phyloP scores from a whole-genome alignment of 1,284 basidiomycete species.

The Coniferiporia weirii region DNA sequence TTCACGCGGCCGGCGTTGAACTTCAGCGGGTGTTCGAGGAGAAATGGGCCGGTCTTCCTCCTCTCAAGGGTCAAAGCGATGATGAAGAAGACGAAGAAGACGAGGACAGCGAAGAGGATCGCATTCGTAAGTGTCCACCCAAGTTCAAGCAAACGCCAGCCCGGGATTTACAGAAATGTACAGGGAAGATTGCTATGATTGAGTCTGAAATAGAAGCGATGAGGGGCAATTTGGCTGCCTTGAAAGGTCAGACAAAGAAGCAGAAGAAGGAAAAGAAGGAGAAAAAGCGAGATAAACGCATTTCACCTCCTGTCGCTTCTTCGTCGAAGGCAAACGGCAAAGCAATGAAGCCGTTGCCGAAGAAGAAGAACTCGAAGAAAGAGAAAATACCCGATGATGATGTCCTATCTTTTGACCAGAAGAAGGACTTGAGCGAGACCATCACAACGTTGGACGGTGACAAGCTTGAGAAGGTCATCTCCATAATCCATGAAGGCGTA shows the following conservation, averaged over 20 bases:
- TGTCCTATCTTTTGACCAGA: slow-evolving; percentile 83
- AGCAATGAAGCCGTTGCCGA: slow-evolving; percentile 38
- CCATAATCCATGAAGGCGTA: slow-evolving; percentile 88
- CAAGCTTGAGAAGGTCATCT: slow-evolving; percentile 80
- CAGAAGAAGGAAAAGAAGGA: slow-evolving; percentile 63
- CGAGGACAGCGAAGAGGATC: slow-evolving; percentile 42
- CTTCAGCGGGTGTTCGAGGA: slow-evolving; percentile 86
- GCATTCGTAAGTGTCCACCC: slow-evolving; percentile 40
- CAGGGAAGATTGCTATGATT: slow-evolving; percentile 61
- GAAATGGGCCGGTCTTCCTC: slow-evolving; percentile 81
- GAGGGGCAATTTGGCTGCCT: slow-evolving; percentile 54
- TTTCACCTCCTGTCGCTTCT: slow-evolving; percentile 45
- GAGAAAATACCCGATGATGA: slow-evolving; percentile 53
- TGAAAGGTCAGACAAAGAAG: slow-evolving; percentile 48
- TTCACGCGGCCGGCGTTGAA: slow-evolving; percentile 78
- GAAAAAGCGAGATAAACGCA: slow-evolving; percentile 46
- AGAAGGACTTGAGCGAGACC: slow-evolving; percentile 93
- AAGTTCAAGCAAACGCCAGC: not conserved
- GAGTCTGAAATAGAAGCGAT: slow-evolving; percentile 72
- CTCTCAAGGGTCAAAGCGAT: slow-evolving; percentile 38
- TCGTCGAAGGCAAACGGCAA: slow-evolving; percentile 50
- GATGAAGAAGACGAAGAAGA: slow-evolving; percentile 47
- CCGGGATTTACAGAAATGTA: slow-evolving; percentile 9
- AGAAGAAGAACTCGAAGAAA: slow-evolving; percentile 44
- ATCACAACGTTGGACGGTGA: slow-evolving; percentile 76